Percentiles rank a stretch among this genome's conserved stretches.
Evolutionary conservation across 2,329 filamentous ascomycete genomes (phyloP).

Genomic region (Colletotrichum magnum): DNA sequence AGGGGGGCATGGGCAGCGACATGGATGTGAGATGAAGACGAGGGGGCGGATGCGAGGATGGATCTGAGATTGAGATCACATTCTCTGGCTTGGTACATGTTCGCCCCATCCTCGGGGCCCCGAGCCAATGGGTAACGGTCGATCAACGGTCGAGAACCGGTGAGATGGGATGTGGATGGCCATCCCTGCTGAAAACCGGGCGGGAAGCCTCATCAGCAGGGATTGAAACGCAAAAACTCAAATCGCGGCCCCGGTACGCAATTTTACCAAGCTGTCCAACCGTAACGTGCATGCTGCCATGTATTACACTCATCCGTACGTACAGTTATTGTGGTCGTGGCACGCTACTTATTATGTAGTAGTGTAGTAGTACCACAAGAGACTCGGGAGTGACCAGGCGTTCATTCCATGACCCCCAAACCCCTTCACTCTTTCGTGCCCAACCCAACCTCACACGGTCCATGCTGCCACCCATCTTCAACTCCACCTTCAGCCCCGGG

Average conservation of each 20-base stretch:
- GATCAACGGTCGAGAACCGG: slow-evolving; percentile 35
- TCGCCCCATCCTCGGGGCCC: slow-evolving; percentile 22
- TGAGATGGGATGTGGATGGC: neutral
- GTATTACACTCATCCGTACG: too few relatives aligned
- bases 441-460: too few relatives aligned
- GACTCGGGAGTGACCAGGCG: too few relatives aligned
- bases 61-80: slow-evolving; percentile 16
- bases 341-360: too few relatives aligned
- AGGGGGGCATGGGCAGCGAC: neutral
- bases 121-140: slow-evolving; percentile 33
- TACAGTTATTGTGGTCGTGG: too few relatives aligned
- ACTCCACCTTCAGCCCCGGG: too few relatives aligned
- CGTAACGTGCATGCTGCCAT: too few relatives aligned
- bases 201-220: slow-evolving; percentile 23
- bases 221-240: neutral
- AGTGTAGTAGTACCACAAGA: too few relatives aligned
- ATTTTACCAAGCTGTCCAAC: slow-evolving; percentile 7
- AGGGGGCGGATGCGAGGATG: slow-evolving; percentile 23
- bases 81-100: slow-evolving; percentile 20
- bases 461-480: too few relatives aligned
- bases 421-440: too few relatives aligned
- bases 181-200: neutral
- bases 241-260: slow-evolving; percentile 4
- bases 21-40: neutral
- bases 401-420: too few relatives aligned